These are phyloP conservation scores for Trichophaea hybrida DNA, from an alignment of 2,329 filamentous ascomycete species.

Conservation along the genomic window DNA sequence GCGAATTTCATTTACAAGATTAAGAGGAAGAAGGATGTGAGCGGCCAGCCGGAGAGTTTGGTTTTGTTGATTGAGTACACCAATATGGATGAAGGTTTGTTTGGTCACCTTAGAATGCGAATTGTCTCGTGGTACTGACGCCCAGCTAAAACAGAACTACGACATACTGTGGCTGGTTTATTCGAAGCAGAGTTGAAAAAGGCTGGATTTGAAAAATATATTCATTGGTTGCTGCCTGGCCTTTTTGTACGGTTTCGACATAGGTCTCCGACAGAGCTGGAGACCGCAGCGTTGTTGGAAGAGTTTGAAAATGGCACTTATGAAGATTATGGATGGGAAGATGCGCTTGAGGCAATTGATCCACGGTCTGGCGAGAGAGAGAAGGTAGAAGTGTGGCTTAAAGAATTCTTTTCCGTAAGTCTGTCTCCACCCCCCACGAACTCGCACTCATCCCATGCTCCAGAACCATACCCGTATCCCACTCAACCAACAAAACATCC, in stretches of 20 bases:
- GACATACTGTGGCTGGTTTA: slow-evolving; percentile 34
- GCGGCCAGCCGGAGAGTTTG: slow-evolving; percentile 24
- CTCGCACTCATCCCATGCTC: slow-evolving; percentile 32
- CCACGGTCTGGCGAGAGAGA: slow-evolving; percentile 12
- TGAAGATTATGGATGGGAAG: slow-evolving; percentile 33
- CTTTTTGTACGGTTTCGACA: slow-evolving; percentile 37
- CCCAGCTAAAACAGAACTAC: slow-evolving; percentile 41
- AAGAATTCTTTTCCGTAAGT: slow-evolving; percentile 38
- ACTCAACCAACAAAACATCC: slow-evolving; percentile 20
- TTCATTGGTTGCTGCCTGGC: slow-evolving; percentile 39
- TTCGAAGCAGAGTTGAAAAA: slow-evolving; percentile 37
- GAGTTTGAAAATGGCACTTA: slow-evolving; percentile 39
- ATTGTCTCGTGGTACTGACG: not conserved
- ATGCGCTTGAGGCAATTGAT: slow-evolving; percentile 24
- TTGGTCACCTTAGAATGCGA: slow-evolving; percentile 21
- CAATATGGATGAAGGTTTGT: slow-evolving; percentile 18
- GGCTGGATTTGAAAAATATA: slow-evolving; percentile 36
- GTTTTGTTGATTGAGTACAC: slow-evolving; percentile 21
- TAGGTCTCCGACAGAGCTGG: slow-evolving; percentile 37
- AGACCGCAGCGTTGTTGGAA: slow-evolving; percentile 43
- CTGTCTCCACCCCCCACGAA: not conserved
- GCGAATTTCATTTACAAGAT: slow-evolving; percentile 71
- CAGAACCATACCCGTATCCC: slow-evolving; percentile 29
- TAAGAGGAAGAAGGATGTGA: slow-evolving; percentile 37
- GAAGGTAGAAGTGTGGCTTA: slow-evolving; percentile 38